A percentile compares a stretch with the other conserved stretches of the same genome.
phyloP scores from a whole-genome alignment of 805 yeast species.

The Myxozyma kluyveri region DNA sequence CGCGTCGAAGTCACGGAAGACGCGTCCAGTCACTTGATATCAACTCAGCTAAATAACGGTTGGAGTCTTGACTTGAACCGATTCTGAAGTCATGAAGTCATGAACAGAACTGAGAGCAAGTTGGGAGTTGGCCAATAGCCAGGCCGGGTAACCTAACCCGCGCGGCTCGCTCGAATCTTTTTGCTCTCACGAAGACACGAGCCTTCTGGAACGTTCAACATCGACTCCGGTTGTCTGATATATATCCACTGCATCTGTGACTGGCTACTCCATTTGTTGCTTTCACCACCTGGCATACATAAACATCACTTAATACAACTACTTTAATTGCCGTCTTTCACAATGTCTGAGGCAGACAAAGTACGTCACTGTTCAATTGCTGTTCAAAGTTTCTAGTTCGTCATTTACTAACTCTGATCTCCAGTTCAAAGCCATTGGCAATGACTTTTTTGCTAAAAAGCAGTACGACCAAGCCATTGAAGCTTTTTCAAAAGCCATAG shows the following conservation, averaged over 20 bases:
- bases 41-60: too few species aligned
- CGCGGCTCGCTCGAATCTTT: background rate
- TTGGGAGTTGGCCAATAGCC: too few species aligned
- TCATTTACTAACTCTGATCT: background rate
- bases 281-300: too few species aligned
- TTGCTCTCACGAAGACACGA: background rate
- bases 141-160: background rate
- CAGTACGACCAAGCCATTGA: conserved; percentile 79
- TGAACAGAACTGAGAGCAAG: too few species aligned
- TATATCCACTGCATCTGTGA: too few species aligned
- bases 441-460: conserved; percentile 86
- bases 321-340: background rate
- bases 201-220: conserved; percentile 12
- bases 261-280: too few species aligned
- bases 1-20: background rate
- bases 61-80: too few species aligned
- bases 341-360: conserved; percentile 23
- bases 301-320: background rate
- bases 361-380: conserved; percentile 5
- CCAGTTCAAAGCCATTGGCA: conserved; percentile 79
- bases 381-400: background rate
- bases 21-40: background rate
- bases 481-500: conserved; percentile 81
- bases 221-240: too few species aligned
- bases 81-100: too few species aligned